Evolutionary conservation across 2,329 filamentous ascomycete species (phyloP).

Genomic region (Pestalotiopsis sp.): DNA sequence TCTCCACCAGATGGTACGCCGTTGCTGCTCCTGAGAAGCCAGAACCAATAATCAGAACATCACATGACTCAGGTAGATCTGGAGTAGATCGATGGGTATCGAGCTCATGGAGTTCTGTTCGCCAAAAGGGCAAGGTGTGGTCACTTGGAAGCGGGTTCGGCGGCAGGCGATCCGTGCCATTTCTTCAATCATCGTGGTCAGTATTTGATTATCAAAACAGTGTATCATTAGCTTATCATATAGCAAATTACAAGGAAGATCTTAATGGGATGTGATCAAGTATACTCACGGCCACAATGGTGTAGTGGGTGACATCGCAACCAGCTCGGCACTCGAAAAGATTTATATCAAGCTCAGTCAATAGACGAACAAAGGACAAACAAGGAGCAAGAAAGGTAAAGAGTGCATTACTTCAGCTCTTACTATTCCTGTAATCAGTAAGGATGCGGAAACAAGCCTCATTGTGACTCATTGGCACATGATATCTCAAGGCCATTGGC

Average conservation of each 20-base stretch:
- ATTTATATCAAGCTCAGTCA: no score
- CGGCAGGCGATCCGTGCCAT: neutral
- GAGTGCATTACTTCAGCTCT: neutral
- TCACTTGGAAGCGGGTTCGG: neutral
- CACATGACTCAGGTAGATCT: constrained; percentile 16
- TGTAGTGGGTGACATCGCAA: neutral
- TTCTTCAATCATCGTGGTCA: neutral
- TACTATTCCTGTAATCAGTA: neutral
- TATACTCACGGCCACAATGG: neutral
- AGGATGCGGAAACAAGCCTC: neutral
- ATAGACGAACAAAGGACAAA: no score
- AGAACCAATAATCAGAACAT: constrained; percentile 25
- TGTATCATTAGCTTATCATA: neutral
- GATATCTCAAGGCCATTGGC: neutral
- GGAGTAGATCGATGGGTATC: constrained; percentile 12
- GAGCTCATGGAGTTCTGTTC: neutral
- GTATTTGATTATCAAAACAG: neutral
- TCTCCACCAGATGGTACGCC: constrained; percentile 34
- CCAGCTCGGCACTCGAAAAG: no score
- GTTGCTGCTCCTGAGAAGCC: constrained; percentile 26
- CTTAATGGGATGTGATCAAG: neutral
- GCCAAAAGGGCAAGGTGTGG: neutral
- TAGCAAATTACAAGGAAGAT: neutral
- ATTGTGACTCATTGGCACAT: neutral
- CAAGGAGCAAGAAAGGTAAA: neutral